phyloP scores from a whole-genome alignment of 441 rosid species.

The Pelargonium exstipulatum region DNA sequence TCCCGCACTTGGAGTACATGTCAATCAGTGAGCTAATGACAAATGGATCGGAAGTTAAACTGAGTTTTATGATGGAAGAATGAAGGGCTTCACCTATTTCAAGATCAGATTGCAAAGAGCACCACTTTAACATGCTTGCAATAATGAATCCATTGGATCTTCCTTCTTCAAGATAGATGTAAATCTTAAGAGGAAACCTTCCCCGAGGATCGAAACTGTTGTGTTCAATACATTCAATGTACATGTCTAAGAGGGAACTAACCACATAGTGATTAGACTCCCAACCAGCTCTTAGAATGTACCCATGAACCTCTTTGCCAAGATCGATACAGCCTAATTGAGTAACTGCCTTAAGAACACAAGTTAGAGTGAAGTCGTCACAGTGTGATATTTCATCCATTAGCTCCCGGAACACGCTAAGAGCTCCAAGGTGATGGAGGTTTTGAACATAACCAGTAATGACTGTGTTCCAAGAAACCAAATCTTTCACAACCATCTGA shows the following conservation, averaged over 20 bases:
- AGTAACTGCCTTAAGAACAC: slow-evolving; percentile 27
- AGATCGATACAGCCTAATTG: slow-evolving; percentile 20
- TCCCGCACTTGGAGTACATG: slow-evolving; percentile 30
- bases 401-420: slow-evolving; percentile 18
- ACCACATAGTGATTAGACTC: slow-evolving; percentile 19
- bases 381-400: slow-evolving; percentile 21
- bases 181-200: slow-evolving; percentile 23
- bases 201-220: slow-evolving; percentile 15
- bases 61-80: slow-evolving; percentile 21
- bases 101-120: slow-evolving; percentile 25
- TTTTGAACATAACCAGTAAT: slow-evolving; percentile 28
- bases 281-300: slow-evolving; percentile 21
- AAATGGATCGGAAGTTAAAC: slow-evolving; percentile 24
- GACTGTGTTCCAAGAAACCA: slow-evolving; percentile 35
- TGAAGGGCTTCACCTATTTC: slow-evolving; percentile 23
- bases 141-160: slow-evolving; percentile 18
- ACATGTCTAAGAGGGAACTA: slow-evolving; percentile 33
- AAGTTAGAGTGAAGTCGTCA: slow-evolving; percentile 29
- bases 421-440: slow-evolving; percentile 22
- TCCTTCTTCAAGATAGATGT: slow-evolving; percentile 18
- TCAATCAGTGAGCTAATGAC: slow-evolving; percentile 25
- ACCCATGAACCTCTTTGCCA: slow-evolving; percentile 30
- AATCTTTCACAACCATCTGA: slow-evolving; percentile 22
- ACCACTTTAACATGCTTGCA: slow-evolving; percentile 32
- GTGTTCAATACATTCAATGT: slow-evolving; percentile 19